Base-by-base conservation (phyloP, 225 moss, liverwort and hornwort species). In the Ulota crispa region DNA sequence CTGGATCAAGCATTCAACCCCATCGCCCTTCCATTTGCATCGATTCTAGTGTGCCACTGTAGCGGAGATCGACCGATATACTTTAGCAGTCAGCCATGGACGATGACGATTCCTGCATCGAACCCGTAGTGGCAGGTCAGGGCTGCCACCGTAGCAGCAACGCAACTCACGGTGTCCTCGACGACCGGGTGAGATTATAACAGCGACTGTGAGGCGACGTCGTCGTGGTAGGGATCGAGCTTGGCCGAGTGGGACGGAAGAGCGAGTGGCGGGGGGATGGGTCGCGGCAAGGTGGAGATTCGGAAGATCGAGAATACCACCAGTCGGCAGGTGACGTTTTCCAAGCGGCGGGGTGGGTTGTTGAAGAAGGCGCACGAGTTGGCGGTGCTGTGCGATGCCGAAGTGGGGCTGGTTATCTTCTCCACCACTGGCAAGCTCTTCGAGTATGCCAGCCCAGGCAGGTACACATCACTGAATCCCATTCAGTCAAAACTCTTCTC, bases 251-350 rank as follows among this genome's bases (percentile, higher is more conserved):
- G 18, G 14, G 2, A 34, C 8, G 60, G 43, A 4, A 9, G 77
- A 65, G 50, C 32, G 50, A 23, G 47, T 15, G 28, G 6, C 12
- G 47, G 18, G 77, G 84, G 69, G 77, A 89, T 87, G 89, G 89
- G 89, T 79, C 89, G 89, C 67, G 89, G 89, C 20, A 89, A 87
- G 83, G 87, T 89, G 27, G 89, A 89, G 71, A 87, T 89, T 27
- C 85, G 79, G 85, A 89, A 85, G 87, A 89, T 89, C 47, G 89
- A 89, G 83, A 89, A 89, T 28, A 78, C 83, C 16, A 87, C 87
- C 28, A 89, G 85, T 14, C 72, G 89, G 64, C 89, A 89, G 85
- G 89, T 89, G 70, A 89, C 89, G 50, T 89, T 89, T 61, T 89
- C 89, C 68, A 89, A 89, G 81, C 81, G 89, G 70, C 87, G 89